Base-by-base conservation (phyloP, 1,284 basidiomycete species). In the Neonothopanus nambi region DNA sequence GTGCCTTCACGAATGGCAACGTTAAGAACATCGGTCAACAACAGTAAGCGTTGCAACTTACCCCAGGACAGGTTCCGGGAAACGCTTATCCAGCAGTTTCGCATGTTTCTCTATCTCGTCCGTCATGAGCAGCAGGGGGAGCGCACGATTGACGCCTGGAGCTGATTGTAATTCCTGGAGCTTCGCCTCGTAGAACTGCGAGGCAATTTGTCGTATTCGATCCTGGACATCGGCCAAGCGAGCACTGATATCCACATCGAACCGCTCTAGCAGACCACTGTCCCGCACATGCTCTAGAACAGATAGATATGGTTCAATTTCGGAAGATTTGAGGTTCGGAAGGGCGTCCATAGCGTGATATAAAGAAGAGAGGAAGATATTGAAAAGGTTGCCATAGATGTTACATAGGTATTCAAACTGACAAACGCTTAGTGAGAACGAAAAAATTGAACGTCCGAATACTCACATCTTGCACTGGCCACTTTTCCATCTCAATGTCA, bases 51-150 rank as follows among this genome's bases (percentile, higher is more conserved):
- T 24, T 45, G 44, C 39, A 40, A 76, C 83, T 48, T 64, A 94
- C 89, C 86, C 86, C 33, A 95, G 74, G 18, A 98, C 67, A 17
- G 92, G 89, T 53, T 91, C 83, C 0, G 87, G 84, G 70, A 96
- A 98, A 58, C 87, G 79, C 68, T 92, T 93, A 69, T 95, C 89
- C 30, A 95, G 75, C 28, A 80, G 71, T 68, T 96, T 94, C 11
- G 91, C 85, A 28, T 78, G 75, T 66, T 92, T 95, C 73, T 97
- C 93, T 9, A 98, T 76, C 76, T 95, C 95, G 47, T 89, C 86
- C 5, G 91, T 91, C 80, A 97, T 84, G 24, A 89, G 72, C 44
- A 96, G 72, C 26, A 94, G 72, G 1, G 91, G 91, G 36, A 93
- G 72, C 1, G 93, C 88, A 48, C 85, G 77, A 64, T 93, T 93